Evolutionary conservation across 2,329 filamentous ascomycete species (phyloP), one percentile per base, ranked within the genome.

Genomic region (Rasamsonia emersonii): DNA sequence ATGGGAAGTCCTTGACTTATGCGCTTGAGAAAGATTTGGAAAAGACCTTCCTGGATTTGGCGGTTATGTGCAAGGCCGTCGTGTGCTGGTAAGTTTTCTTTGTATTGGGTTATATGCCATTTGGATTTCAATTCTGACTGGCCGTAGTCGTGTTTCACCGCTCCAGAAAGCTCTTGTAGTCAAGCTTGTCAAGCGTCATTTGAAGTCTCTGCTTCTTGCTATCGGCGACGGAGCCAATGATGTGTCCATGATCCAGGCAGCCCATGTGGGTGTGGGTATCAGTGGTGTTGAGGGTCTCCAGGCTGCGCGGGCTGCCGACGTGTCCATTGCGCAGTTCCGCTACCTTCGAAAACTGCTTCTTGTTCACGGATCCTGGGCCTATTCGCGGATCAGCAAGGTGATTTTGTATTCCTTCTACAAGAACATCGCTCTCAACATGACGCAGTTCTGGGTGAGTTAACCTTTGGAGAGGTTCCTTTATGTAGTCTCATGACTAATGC

Each of bases 341-440:
- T 98, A 82, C 61, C 74, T 98, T 30, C 82, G 86, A 45, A 98
- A 98, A 63, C 69, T 98, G 33, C 73, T 96, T 17, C 73, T 98
- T 16, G 91, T 98, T 8, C 91, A 98, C 53, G 91, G 91, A 15
- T 81, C 88, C 4, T 98, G 91, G 91, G 93, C 86, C 55, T 98
- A 98, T 56, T 89, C 95, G 57, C 82, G 91, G 37, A 82, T 98
- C 55, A 89, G 83, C 71, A 94, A 93, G 65, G 86, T 93, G 37
- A 96, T 98, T 49, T 62, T 98, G 41, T 98, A 94, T 64, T 96
- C 91, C 5, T 98, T 96, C 60, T 98, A 98, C 71, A 98, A 98
- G 71, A 98, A 98, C 64, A 95, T 96, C 45, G 82, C 88, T 13
- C 70, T 98, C 40, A 98, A 96, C 64, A 88, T 98, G 82, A 98